Base-by-base conservation (phyloP, 345 rosid species). In the Tarenaya hassleriana region DNA sequence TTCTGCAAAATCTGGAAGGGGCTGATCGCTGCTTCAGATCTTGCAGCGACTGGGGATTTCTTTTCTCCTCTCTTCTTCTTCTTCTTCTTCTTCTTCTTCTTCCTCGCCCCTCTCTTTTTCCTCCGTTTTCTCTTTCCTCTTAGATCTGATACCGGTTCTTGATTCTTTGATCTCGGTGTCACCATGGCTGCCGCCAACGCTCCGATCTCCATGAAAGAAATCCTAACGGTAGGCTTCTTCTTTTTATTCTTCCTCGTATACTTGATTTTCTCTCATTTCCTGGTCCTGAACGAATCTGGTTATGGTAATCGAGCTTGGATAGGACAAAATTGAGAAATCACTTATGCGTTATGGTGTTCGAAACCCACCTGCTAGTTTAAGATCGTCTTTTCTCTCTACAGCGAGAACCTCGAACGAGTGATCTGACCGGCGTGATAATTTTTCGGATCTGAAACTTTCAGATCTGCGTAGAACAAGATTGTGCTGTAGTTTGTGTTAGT, bases 151-250 rank as follows among this genome's bases (percentile, higher is more conserved):
- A 44, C 43, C 16, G 38, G 34, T 46, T 29, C 18, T 42, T 47
- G 50, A 57, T 70, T 56, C 34, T 33, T 41, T 40, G 51, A 32
- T 58, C 29, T 56, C 40, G 61, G 61, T 58, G 56, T 67, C 63
- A 69, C 52, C 84, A 86, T 86, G 97, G 88, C 94, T 67, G 86
- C 90, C 20, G 87, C 96, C 20, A 87, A 69, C 75, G 94, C 96
- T 44, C 96, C 89, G 60, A 84, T 90, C 80, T 50, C 88, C 63
- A 82, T 90, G 97, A 84, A 84, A 72, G 97, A 90, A 73, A 84
- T 83, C 65, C 64, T 86, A 20, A 86, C 86, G 38, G 94, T 86
- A 62, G 69, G 84, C 44, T 47, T 19, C 12, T 54, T 33, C 37
- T 52, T 71, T 41, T n/a, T n/a, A n/a, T n/a, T 13, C 42, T 41